Percentiles rank a stretch among this genome's conserved stretches.
Evolutionary conservation across 1,284 basidiomycete genomes (phyloP).

Genomic region (Leccinum subrobustum): DNA sequence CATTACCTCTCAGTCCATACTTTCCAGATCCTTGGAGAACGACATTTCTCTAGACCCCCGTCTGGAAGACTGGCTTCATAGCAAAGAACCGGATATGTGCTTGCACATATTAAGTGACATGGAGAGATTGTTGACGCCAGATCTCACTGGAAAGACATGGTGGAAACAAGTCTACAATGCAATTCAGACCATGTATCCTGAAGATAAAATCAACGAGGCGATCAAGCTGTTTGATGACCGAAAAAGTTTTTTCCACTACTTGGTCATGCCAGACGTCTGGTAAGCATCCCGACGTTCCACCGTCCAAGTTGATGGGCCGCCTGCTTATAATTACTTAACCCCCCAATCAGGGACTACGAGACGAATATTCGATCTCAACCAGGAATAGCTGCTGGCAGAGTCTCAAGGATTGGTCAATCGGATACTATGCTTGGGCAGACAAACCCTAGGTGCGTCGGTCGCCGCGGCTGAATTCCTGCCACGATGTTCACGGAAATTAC

Average conservation of each 20-base stretch:
- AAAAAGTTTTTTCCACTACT: not conserved
- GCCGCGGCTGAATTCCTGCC: too few species aligned
- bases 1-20: constrained; percentile 1
- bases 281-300: not conserved
- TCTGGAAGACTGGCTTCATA: constrained; percentile 3
- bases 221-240: constrained; percentile 1
- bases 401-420: not conserved
- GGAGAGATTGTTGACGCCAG: not conserved
- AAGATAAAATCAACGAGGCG: not conserved
- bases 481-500: too few species aligned
- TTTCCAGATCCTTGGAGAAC: not conserved
- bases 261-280: constrained; percentile 3
- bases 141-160: not conserved
- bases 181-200: not conserved
- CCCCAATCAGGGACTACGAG: not conserved
- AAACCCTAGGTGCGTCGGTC: not conserved
- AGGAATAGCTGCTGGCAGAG: not conserved
- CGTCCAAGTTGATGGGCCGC: not conserved
- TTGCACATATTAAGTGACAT: constrained; percentile 2
- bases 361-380: not conserved
- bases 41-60: not conserved
- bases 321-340: not conserved
- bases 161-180: not conserved
- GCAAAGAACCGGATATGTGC: constrained; percentile 7
- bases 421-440: not conserved